Base-by-base conservation (phyloP, 441 rosid species). In the Pelargonium cotyledonis region DNA sequence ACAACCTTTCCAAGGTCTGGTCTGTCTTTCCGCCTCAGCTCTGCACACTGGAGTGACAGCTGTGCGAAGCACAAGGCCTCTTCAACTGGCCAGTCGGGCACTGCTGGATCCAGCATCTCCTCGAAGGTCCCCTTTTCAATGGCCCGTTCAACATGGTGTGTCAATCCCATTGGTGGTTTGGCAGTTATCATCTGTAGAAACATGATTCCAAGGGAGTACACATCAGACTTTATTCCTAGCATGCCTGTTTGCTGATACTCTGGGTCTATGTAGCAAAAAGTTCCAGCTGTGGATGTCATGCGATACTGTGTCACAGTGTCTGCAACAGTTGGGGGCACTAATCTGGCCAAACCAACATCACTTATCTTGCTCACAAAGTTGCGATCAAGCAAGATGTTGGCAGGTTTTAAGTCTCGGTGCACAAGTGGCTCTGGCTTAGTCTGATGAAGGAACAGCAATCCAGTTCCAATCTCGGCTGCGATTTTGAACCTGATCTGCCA, bases 211-310 rank as follows among this genome's bases (percentile, higher is more conserved):
- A 91, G 86, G 1, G 97, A 94, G 73, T 88, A 91, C 21, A 94
- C 79, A 67, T 94, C 98, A 5, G 96, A 94, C 77, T 94, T 94
- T 8, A 89, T 82, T 0, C 98, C 95, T 51, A 94, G 80, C 97
- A 90, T 91, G 21, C 98, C 97, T 1, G 97, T 91, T 76, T 89
- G 98, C 79, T 93, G 97, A 73, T 93, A 93, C 81, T 93, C 97
- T 0, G 97, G 98, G 67, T 94, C 97, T 16, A 94, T 94, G 64
- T 94, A 94, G 83, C 97, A 94, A 78, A 94, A 91, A 10, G 98
- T 91, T 29, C 98, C 98, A 1, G 98, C 97, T 0, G 97, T 82
- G 38, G 98, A 87, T 6, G 98, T 94, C 96, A 94, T 85, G n/a
- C 81, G 85, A 74, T 91, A 94, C 66, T 94, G 97, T 0, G 98